Percentiles rank a stretch among this genome's conserved stretches.
Conservation (phyloP, 768 basidiomycete genomes). For the Hericium rajendrae region DNA sequence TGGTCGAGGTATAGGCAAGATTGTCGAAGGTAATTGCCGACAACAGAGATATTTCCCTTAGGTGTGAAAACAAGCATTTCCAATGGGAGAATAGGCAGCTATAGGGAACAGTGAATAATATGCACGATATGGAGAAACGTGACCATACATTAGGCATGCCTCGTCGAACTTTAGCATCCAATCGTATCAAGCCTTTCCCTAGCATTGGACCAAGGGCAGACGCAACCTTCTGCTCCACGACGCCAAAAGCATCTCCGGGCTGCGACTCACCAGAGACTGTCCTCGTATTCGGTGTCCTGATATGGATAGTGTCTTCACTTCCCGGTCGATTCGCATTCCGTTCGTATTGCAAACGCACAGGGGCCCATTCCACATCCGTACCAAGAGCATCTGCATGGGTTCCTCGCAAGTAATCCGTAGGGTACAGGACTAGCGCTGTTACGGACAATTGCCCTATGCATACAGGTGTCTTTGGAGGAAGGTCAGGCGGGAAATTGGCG, state of each 20-base stretch:
- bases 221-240: slow-evolving; percentile 82
- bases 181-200: slow-evolving; percentile 70
- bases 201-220: slow-evolving; percentile 74
- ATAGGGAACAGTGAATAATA: slow-evolving; percentile 5
- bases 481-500: slow-evolving; percentile 39
- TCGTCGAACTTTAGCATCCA: slow-evolving; percentile 69
- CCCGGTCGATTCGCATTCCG: slow-evolving; percentile 39
- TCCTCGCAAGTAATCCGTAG: slow-evolving; percentile 54
- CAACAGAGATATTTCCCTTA: slow-evolving; percentile 81
- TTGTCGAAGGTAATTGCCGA: slow-evolving; percentile 66
- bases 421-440: slow-evolving; percentile 81
- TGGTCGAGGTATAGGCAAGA: slow-evolving; percentile 69
- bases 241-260: slow-evolving; percentile 63
- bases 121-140: slow-evolving; percentile 13
- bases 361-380: slow-evolving; percentile 52
- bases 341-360: slow-evolving; percentile 65
- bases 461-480: slow-evolving; percentile 73
- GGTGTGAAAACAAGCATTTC: slow-evolving; percentile 89
- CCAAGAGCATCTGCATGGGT: slow-evolving; percentile 14
- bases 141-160: slow-evolving; percentile 50
- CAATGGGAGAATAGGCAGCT: slow-evolving; percentile 78
- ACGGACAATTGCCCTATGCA: slow-evolving; percentile 83
- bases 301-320: slow-evolving; percentile 65
- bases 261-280: slow-evolving; percentile 42
- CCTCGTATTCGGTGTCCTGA: slow-evolving; percentile 52